Conservation (phyloP, 2,329 filamentous ascomycete species). For the Apiospora arundinis region DNA sequence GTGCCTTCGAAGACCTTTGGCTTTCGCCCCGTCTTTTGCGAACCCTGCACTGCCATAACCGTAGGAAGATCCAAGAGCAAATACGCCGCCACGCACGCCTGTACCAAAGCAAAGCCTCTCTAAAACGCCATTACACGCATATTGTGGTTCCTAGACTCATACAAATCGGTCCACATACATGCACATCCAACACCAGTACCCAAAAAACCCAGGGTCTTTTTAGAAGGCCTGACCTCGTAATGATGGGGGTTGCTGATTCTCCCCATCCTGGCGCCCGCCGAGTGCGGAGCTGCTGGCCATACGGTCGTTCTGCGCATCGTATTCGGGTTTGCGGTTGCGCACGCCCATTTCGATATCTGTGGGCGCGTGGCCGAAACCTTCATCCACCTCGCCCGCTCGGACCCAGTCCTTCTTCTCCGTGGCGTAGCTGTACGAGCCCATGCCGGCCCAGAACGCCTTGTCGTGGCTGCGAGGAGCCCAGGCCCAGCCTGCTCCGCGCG, state of each 20-base stretch:
- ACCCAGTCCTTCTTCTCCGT: conserved; percentile 48
- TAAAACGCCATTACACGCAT: conserved; percentile 1
- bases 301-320: neutral
- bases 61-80: neutral
- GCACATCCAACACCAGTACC: neutral
- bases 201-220: neutral
- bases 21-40: neutral
- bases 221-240: neutral
- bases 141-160: neutral
- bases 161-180: neutral
- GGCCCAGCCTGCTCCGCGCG: conserved; percentile 82
- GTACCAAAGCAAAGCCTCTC: neutral
- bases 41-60: neutral
- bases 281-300: conserved; percentile 1
- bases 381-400: conserved; percentile 31
- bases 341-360: conserved; percentile 39
- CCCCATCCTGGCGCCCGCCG: neutral
- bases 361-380: conserved; percentile 29
- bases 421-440: conserved; percentile 66
- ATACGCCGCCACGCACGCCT: neutral
- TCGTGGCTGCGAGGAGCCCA: conserved; percentile 80
- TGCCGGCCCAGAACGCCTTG: conserved; percentile 79
- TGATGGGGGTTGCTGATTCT: neutral
- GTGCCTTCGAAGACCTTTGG: neutral
- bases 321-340: conserved; percentile 26